These are phyloP conservation scores for Scalesia atractyloides DNA, from an alignment of 129 eudicot species.

Conservation along the genomic window DNA sequence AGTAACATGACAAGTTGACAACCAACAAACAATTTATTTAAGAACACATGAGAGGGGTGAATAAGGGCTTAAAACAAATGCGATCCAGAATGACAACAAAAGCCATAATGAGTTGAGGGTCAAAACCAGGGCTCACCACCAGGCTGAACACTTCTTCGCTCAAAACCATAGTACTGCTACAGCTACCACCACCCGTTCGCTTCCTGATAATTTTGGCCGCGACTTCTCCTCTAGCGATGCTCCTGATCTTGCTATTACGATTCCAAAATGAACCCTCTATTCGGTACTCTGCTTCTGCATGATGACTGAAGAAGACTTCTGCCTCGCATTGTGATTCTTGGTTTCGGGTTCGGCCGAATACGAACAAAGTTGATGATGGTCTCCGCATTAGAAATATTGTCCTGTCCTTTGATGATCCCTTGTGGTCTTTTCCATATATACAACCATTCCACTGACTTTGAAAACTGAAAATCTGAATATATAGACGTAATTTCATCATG, in stretches of 20 bases:
- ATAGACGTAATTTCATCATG: no score
- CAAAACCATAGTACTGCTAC: constrained; percentile 28
- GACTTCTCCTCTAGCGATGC: constrained; percentile 22
- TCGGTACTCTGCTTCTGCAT: constrained; percentile 23
- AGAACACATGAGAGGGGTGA: constrained; percentile 37
- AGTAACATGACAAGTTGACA: no score
- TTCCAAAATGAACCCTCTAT: constrained; percentile 44
- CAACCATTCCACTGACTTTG: constrained; percentile 46
- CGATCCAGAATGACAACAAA: constrained; percentile 46
- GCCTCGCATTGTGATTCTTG: constrained; percentile 35
- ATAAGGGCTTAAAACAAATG: constrained; percentile 38
- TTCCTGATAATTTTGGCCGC: constrained; percentile 44
- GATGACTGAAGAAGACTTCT: constrained; percentile 30
- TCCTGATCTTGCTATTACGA: constrained; percentile 45
- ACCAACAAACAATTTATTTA: no score
- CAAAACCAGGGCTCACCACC: constrained; percentile 38
- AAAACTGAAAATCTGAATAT: constrained; percentile 29
- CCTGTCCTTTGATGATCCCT: constrained; percentile 11
- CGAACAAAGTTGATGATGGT: constrained; percentile 21
- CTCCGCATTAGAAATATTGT: constrained; percentile 42
- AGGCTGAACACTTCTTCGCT: constrained; percentile 44
- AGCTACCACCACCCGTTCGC: not conserved
- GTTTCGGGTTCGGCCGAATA: constrained; percentile 19
- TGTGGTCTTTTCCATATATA: constrained; percentile 23
- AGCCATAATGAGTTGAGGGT: constrained; percentile 46